These are phyloP conservation scores for Pluteus cervinus DNA, from an alignment of 768 basidiomycete genomes.

Conservation along the genomic window DNA sequence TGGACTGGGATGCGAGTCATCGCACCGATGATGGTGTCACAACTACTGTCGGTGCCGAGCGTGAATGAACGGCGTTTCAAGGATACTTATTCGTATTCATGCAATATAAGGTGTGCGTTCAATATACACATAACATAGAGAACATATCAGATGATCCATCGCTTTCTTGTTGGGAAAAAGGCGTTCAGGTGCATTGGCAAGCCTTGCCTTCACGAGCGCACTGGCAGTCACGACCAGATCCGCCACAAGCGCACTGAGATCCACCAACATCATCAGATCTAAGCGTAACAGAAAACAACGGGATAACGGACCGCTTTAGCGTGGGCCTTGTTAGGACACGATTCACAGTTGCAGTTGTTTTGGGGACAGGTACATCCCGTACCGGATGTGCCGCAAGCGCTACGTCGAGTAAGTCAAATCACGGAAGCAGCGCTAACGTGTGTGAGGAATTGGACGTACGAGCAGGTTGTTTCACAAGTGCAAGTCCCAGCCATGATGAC, in stretches of 20 bases:
- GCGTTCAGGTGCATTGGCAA: constrained; percentile 12
- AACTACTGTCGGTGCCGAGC: not conserved
- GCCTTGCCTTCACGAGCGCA: constrained; percentile 24
- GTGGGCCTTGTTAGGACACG: constrained; percentile 32
- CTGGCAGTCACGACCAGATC: constrained; percentile 19
- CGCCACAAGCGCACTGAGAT: constrained; percentile 27
- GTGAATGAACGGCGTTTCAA: not conserved
- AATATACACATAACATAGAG: not conserved
- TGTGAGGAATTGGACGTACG: constrained; percentile 11
- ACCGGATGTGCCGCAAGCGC: constrained; percentile 30
- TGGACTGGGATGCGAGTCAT: constrained; percentile 10
- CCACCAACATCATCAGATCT: not conserved
- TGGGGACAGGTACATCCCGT: constrained; percentile 30
- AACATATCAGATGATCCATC: not conserved
- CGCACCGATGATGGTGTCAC: constrained; percentile 12
- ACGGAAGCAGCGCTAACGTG: not conserved
- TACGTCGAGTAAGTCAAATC: constrained; percentile 6
- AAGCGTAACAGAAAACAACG: not conserved
- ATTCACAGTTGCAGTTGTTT: constrained; percentile 28
- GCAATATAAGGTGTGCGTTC: not conserved
- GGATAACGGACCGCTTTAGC: constrained; percentile 22
- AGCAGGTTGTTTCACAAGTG: constrained; percentile 25
- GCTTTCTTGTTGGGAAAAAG: not conserved
- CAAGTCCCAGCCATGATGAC: constrained; percentile 20
- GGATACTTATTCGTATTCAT: not conserved